phyloP scores from a whole-genome alignment of 179 eudicot genomes.

The Camellia oleifera region DNA sequence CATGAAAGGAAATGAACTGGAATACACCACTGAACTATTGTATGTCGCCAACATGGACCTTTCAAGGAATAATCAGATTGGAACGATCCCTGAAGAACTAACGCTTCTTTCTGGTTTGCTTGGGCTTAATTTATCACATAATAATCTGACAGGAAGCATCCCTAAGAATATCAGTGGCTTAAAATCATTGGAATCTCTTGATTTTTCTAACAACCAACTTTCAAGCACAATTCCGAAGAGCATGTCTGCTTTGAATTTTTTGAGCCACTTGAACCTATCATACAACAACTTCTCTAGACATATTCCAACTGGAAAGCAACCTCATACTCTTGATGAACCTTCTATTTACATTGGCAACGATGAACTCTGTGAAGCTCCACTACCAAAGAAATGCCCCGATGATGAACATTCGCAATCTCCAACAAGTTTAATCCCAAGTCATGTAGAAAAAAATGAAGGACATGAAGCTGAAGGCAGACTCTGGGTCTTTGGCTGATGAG shows the following conservation, averaged over 20 bases:
- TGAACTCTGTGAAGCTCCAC: slow-evolving; percentile 29
- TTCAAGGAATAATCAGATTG: slow-evolving; percentile 24
- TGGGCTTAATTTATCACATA: neutral
- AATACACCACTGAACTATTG: slow-evolving; percentile 18
- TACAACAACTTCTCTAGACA: slow-evolving; percentile 24
- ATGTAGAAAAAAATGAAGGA: slow-evolving; percentile 4
- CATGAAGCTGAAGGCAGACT: neutral
- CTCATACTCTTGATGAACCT: slow-evolving; percentile 19
- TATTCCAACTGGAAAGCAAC: slow-evolving; percentile 32
- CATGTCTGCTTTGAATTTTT: neutral
- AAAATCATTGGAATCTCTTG: neutral
- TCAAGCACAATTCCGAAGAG: neutral
- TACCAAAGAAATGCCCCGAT: slow-evolving; percentile 22
- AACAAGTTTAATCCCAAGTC: neutral
- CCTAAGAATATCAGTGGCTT: neutral
- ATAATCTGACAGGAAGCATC: neutral
- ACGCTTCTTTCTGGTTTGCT: no score
- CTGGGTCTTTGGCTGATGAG: no score
- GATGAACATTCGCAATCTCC: neutral
- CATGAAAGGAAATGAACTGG: slow-evolving; percentile 23
- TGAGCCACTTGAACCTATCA: slow-evolving; percentile 20
- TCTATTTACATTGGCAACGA: slow-evolving; percentile 24
- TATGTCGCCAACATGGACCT: slow-evolving; percentile 27
- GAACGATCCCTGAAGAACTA: no score
- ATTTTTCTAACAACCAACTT: neutral